Conservation (phyloP, 1,284 basidiomycete species). For the Peniophora sp. region DNA sequence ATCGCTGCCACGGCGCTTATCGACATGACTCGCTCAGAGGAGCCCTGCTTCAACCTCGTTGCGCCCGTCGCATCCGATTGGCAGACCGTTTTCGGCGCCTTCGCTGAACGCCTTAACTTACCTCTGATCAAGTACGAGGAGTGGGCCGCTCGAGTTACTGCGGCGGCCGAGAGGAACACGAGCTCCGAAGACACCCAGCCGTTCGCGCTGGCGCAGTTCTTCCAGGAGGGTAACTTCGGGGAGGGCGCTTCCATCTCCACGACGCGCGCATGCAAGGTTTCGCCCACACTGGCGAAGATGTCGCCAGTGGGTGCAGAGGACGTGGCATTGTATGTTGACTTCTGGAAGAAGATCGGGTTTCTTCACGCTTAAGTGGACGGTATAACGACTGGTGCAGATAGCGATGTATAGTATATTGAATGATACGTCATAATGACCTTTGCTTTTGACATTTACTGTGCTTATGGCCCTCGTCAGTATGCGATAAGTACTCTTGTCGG, state of each 20-base stretch:
- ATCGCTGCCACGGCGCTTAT: slow-evolving; percentile 20
- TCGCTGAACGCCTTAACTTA: not conserved
- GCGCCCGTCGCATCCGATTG: slow-evolving; percentile 8
- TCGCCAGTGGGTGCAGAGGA: not conserved
- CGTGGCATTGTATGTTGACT: not conserved
- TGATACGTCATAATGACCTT: no score
- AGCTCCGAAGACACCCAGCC: not conserved
- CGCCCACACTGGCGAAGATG: not conserved
- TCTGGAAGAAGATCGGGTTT: slow-evolving; percentile 2
- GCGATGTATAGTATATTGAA: no score
- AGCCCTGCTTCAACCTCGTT: slow-evolving; percentile 12
- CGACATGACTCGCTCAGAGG: slow-evolving; percentile 12
- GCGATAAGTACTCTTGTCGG: no score
- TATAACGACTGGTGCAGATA: no score
- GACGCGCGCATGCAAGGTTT: not conserved
- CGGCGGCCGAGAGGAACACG: not conserved
- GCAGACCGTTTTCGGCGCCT: not conserved
- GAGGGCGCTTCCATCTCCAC: not conserved
- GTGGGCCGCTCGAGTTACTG: not conserved
- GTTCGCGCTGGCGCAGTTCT: not conserved
- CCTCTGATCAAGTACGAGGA: not conserved
- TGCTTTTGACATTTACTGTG: no score
- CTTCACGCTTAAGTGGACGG: no score
- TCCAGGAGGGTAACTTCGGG: not conserved
- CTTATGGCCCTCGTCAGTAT: no score